Evolutionary conservation across 345 rosid species (phyloP), one percentile per base, ranked within the genome.

Genomic region (Clausena lansium): DNA sequence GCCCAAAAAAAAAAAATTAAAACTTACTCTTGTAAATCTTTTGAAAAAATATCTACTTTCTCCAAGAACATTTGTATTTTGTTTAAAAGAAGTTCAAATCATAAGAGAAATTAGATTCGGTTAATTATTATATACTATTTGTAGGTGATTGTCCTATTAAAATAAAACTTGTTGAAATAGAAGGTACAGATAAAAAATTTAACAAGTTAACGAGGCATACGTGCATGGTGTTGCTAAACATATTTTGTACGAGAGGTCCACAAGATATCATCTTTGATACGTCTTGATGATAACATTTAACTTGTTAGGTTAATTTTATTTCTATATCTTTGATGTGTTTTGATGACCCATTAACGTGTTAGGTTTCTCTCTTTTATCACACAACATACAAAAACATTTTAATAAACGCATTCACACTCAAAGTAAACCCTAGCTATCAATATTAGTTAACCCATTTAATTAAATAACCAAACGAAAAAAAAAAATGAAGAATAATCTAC

Each of bases 221-320:
- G 36, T 27, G 71, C 22, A 11, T 41, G 72, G n/a, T 2, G 52
- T 1, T n/a, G 54, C 28, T 0, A n/a, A 10, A 39, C 25, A 62
- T 24, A 4, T 1, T 35, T 9, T 9, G 14, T 70, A n/a, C 4
- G 11, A 6, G 60, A 52, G 41, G 27, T 28, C 39, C 39, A 70
- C 73, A 70, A 50, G 38, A 19, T 50, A 47, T 25, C 19, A 17
- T 1, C 13, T 7, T 11, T 32, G 7, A 32, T 71, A 11, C 6
- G 58, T 20, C 20, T 54, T 54, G 35, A 71, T 33, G 74, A 22
- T 41, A 64, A 54, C 62, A 54, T 71, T 61, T 58, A 24, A 58
- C 33, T 58, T 35, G 66, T 72, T 72, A 36, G 76, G 76, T 58
- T 58, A 58, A 45, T 45, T 64, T 69, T 24, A 68, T 0, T 68